phyloP scores from a whole-genome alignment of 2,329 filamentous ascomycete genomes.

The Geosmithia flava region DNA sequence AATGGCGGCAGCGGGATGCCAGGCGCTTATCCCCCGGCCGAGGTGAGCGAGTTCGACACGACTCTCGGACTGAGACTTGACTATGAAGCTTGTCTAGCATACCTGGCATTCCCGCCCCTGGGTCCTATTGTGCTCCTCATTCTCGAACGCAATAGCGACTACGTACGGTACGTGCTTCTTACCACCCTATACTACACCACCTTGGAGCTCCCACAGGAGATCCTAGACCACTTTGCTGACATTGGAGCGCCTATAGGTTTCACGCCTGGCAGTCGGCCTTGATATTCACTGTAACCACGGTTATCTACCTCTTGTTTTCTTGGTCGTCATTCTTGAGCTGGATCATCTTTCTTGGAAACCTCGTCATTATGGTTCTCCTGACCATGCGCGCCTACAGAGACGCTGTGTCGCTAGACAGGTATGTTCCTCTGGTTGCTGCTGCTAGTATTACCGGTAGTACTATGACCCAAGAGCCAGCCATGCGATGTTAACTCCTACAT shows the following conservation, averaged over 20 bases:
- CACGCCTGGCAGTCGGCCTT: slow-evolving; percentile 93
- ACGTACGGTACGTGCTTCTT: slow-evolving; percentile 61
- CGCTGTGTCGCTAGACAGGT: slow-evolving; percentile 56
- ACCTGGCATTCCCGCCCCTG: slow-evolving; percentile 71
- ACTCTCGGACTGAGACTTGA: slow-evolving; percentile 77
- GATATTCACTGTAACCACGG: slow-evolving; percentile 61
- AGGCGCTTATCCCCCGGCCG: slow-evolving; percentile 24
- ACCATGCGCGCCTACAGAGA: slow-evolving; percentile 73
- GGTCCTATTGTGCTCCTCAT: slow-evolving; percentile 77
- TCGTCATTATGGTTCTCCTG: slow-evolving; percentile 65
- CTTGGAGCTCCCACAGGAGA: background rate
- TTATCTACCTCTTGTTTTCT: slow-evolving; percentile 75
- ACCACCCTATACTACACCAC: background rate
- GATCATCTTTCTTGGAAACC: slow-evolving; percentile 65
- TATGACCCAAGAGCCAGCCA: background rate
- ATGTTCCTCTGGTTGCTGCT: slow-evolving; percentile 8
- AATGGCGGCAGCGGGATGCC: slow-evolving; percentile 14
- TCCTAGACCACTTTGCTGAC: background rate
- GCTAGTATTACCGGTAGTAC: no score
- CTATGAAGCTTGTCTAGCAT: slow-evolving; percentile 83
- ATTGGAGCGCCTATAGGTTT: slow-evolving; percentile 45
- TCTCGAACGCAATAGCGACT: slow-evolving; percentile 89
- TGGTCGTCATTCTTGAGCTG: slow-evolving; percentile 79
- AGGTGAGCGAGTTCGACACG: slow-evolving; percentile 79
- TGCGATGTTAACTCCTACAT: background rate